Evolutionary conservation across 2,329 filamentous ascomycete species (phyloP).

Genomic region (Trichoderma gracile): DNA sequence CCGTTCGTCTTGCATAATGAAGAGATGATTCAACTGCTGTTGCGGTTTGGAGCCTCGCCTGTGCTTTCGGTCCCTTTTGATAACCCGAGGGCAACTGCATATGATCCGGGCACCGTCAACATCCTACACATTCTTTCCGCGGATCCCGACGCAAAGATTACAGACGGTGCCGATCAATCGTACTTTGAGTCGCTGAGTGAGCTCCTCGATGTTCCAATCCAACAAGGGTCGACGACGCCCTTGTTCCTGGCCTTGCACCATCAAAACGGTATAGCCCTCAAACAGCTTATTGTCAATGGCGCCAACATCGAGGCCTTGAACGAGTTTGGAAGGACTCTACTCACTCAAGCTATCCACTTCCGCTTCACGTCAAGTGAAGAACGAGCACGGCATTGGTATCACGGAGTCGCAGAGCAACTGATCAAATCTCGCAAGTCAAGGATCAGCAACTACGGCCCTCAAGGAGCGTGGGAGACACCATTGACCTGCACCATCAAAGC

Average conservation of each 20-base stretch:
- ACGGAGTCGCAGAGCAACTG: not conserved
- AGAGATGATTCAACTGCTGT: not conserved
- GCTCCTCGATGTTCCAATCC: not conserved
- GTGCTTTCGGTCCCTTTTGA: not conserved
- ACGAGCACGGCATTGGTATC: not conserved
- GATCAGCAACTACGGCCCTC: not conserved
- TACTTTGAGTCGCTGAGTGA: not conserved
- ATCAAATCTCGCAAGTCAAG: not conserved
- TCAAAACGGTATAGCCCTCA: not conserved
- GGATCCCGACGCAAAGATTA: not conserved
- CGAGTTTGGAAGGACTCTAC: not conserved
- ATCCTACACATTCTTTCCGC: slow-evolving; percentile 24
- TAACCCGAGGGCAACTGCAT: not conserved
- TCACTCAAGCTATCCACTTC: slow-evolving; percentile 3
- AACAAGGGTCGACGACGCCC: not conserved
- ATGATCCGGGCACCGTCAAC: not conserved
- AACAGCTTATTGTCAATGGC: not conserved
- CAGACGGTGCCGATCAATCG: not conserved
- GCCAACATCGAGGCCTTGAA: slow-evolving; percentile 10
- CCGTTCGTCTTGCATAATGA: slow-evolving; percentile 10
- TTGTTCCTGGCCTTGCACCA: not conserved
- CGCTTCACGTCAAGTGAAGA: not conserved
- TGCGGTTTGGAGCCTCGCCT: not conserved
- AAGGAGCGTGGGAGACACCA: not conserved
- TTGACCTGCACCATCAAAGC: not conserved